Conservation (phyloP, 352 stramenopile species). For the Globisporangium viniferum region DNA sequence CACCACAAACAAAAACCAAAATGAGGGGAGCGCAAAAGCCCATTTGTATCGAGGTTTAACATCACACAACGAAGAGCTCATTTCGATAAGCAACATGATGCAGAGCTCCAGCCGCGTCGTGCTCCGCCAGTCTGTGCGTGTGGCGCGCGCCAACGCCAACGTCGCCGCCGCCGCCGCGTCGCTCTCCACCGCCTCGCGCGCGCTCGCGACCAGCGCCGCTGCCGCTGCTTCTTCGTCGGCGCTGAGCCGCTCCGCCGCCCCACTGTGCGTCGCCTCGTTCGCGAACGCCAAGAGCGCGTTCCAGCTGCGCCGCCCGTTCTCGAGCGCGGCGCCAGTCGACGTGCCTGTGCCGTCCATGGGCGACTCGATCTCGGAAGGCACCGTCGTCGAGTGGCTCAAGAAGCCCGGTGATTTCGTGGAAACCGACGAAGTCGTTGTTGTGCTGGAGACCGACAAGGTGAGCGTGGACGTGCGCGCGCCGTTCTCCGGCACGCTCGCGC, state of each 20-base stretch:
- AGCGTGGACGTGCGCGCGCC: conserved; percentile 90
- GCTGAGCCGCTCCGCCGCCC: conserved; percentile 1
- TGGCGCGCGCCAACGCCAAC: conserved; percentile 23
- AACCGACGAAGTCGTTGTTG: conserved; percentile 95
- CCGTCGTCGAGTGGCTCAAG: conserved; percentile 96
- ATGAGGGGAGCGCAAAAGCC: not conserved
- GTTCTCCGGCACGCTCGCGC: conserved; percentile 89
- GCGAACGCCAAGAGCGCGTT: conserved; percentile 9
- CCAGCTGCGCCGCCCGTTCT: conserved; percentile 37
- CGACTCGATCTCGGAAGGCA: conserved; percentile 98
- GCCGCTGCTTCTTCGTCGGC: not conserved
- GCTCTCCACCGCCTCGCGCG: conserved; percentile 14
- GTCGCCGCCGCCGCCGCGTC: not conserved
- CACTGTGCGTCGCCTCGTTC: not conserved
- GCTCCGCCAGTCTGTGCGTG: conserved; percentile 20
- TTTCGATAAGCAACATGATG: conserved; percentile 14
- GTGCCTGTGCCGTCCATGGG: conserved; percentile 89
- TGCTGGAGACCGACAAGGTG: conserved; percentile 99
- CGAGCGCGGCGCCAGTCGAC: conserved; percentile 26
- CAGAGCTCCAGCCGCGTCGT: conserved; percentile 29
- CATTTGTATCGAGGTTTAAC: not conserved
- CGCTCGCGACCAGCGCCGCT: conserved; percentile 1
- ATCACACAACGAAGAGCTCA: not conserved
- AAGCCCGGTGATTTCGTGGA: conserved; percentile 91
- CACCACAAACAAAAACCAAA: not conserved